A percentile compares a stretch with the other conserved stretches of the same genome.
phyloP scores from a whole-genome alignment of 192 early-diverging fungal genomes.

The Diversispora epigaea region DNA sequence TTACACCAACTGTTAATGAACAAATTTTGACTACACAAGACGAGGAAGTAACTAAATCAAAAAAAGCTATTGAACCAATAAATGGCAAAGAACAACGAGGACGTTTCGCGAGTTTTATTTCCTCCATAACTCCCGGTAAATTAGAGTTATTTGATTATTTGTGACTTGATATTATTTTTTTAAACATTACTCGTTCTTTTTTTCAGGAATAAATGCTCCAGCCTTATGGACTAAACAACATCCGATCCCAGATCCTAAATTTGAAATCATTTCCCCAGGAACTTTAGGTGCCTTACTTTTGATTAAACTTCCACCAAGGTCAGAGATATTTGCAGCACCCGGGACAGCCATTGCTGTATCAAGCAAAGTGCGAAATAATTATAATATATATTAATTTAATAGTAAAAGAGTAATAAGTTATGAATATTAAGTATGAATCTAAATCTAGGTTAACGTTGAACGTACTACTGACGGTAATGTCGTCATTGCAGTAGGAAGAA shows the following conservation, averaged over 20 bases:
- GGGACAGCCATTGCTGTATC: slow-evolving; percentile 56
- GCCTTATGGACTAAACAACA: slow-evolving; percentile 43
- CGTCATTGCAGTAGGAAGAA: slow-evolving; percentile 35
- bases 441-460: slow-evolving; percentile 33
- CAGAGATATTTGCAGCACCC: slow-evolving; percentile 52
- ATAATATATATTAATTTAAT: neutral
- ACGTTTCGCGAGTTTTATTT: too few relatives aligned
- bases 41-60: too few relatives aligned
- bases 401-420: neutral
- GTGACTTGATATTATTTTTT: too few relatives aligned
- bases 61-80: too few relatives aligned
- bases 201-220: slow-evolving; percentile 41
- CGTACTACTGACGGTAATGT: slow-evolving; percentile 36
- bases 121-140: too few relatives aligned
- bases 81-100: too few relatives aligned
- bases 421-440: neutral
- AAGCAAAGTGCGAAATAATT: slow-evolving; percentile 38
- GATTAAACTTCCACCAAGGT: slow-evolving; percentile 52
- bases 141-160: too few relatives aligned
- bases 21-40: too few relatives aligned
- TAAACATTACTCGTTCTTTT: too few relatives aligned
- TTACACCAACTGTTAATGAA: too few relatives aligned
- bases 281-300: slow-evolving; percentile 41
- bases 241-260: slow-evolving; percentile 50
- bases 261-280: slow-evolving; percentile 55